phyloP scores from a whole-genome alignment of 2,329 filamentous ascomycete species.

The Periconia macrospinosa region DNA sequence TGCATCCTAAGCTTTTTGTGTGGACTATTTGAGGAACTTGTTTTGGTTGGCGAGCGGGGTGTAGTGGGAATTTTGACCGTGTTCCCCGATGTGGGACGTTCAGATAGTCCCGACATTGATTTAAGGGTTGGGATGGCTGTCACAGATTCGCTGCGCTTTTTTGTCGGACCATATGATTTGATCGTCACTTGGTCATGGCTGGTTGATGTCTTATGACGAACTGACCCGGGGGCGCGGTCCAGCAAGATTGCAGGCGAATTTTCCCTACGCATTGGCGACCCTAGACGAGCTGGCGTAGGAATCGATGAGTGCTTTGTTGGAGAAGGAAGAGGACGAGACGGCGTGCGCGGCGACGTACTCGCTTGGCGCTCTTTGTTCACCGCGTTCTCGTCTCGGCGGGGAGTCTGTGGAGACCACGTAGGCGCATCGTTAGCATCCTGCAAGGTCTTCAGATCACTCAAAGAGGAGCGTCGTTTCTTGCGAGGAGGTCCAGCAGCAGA shows the following conservation, averaged over 20 bases:
- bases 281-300: conserved; percentile 44
- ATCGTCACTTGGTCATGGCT: conserved; percentile 40
- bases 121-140: conserved; percentile 55
- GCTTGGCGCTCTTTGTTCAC: conserved; percentile 24
- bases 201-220: conserved; percentile 21
- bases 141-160: conserved; percentile 48
- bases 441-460: conserved; percentile 78
- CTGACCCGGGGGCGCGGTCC: conserved; percentile 30
- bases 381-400: conserved; percentile 30
- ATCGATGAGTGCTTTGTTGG: conserved; percentile 44
- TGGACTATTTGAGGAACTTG: conserved; percentile 18
- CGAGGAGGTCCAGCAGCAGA: conserved; percentile 39
- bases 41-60: conserved; percentile 33
- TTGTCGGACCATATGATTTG: conserved; percentile 44
- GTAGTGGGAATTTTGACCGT: conserved; percentile 61
- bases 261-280: conserved; percentile 50
- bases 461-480: conserved; percentile 86
- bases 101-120: conserved; percentile 54
- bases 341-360: conserved; percentile 35
- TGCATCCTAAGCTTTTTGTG: conserved; percentile 53
- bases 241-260: conserved; percentile 41
- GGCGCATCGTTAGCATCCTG: conserved; percentile 58
- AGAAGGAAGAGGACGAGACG: conserved; percentile 22
- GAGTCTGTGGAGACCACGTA: conserved; percentile 43
- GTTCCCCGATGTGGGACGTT: conserved; percentile 54